These are phyloP conservation scores for Amorphotheca resinae DNA, from an alignment of 495 filamentous ascomycete genomes.

Conservation along the genomic window DNA sequence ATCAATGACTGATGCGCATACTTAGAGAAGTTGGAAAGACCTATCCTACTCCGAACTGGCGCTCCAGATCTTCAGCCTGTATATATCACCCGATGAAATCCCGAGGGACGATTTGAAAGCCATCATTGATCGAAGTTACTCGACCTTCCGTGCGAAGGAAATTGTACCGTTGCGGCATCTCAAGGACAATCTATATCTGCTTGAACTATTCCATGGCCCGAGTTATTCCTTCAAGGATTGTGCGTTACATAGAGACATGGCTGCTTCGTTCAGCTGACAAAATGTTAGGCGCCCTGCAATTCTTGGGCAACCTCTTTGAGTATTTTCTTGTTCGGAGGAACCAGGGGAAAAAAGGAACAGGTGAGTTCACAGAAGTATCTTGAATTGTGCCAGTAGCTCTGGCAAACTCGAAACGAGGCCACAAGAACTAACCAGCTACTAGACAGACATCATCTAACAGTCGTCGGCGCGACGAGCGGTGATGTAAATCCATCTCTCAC, in stretches of 20 bases:
- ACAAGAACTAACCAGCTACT: neutral
- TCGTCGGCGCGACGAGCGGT: constrained; percentile 84
- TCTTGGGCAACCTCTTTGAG: constrained; percentile 91
- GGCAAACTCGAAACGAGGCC: neutral
- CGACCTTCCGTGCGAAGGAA: constrained; percentile 68
- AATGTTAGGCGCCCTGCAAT: constrained; percentile 40
- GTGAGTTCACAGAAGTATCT: neutral
- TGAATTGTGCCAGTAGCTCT: neutral
- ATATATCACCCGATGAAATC: constrained; percentile 74
- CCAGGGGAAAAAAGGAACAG: constrained; percentile 48
- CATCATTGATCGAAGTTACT: constrained; percentile 71
- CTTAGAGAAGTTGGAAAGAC: constrained; percentile 51
- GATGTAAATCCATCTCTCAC: constrained; percentile 30
- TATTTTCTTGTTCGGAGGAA: constrained; percentile 86
- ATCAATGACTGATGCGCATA: neutral
- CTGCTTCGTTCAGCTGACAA: neutral
- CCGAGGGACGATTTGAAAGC: constrained; percentile 62
- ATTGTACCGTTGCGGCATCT: constrained; percentile 63
- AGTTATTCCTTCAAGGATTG: constrained; percentile 94
- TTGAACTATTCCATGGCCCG: constrained; percentile 96
- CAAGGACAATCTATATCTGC: constrained; percentile 60
- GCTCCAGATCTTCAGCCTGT: constrained; percentile 61
- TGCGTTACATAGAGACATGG: constrained; percentile 28
- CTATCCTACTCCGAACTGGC: constrained; percentile 70
- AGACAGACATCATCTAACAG: constrained; percentile 74